phyloP scores from a whole-genome alignment of 2,329 filamentous ascomycete species.

The Thelonectria olida region DNA sequence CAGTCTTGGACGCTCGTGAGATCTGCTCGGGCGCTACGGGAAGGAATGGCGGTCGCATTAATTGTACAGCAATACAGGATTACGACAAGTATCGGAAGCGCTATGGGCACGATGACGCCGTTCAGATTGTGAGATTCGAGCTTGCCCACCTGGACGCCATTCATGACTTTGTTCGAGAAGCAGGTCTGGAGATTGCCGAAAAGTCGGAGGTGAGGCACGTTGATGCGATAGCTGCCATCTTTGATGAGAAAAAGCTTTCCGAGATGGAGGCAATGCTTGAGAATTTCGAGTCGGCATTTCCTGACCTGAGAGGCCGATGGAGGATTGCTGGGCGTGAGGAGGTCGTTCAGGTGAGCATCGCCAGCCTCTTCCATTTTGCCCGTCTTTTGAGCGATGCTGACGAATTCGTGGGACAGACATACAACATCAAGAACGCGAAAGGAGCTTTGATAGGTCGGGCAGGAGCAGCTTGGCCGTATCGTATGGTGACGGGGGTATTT shows the following conservation, averaged over 20 bases:
- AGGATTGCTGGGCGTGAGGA: not conserved
- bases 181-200: not conserved
- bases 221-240: not conserved
- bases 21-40: slow-evolving; percentile 42
- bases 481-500: slow-evolving; percentile 48
- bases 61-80: not conserved
- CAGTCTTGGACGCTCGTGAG: slow-evolving; percentile 41
- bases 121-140: slow-evolving; percentile 1
- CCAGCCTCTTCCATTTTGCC: no score
- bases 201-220: slow-evolving; percentile 19
- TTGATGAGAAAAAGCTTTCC: slow-evolving; percentile 8
- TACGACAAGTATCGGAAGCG: slow-evolving; percentile 9
- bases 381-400: no score
- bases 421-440: not conserved
- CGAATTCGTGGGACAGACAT: not conserved
- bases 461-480: slow-evolving; percentile 52
- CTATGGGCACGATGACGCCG: slow-evolving; percentile 21
- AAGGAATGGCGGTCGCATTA: slow-evolving; percentile 41
- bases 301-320: slow-evolving; percentile 7
- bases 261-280: slow-evolving; percentile 14
- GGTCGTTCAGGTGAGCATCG: not conserved
- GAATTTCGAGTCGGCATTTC: slow-evolving; percentile 17
- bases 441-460: slow-evolving; percentile 9
- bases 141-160: not conserved
- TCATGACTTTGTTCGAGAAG: not conserved